Evolutionary conservation across 805 yeast species (phyloP).

Genomic region (Yarrowia sp.): DNA sequence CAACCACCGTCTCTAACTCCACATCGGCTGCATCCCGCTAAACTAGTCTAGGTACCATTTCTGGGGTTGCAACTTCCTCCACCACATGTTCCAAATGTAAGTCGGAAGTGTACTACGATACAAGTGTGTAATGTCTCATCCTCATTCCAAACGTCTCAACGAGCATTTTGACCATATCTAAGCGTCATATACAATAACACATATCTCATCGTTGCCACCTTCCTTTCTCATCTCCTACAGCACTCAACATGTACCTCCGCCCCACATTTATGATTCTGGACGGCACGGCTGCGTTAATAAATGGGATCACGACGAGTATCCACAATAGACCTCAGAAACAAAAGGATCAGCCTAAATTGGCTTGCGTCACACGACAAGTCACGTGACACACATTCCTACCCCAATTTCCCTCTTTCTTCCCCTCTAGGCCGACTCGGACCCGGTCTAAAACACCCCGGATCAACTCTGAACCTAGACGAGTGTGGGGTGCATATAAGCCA

Average conservation of each 20-base stretch:
- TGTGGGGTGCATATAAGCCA: slow-evolving; percentile 32
- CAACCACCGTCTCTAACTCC: too few relatives aligned
- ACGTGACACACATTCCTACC: too few relatives aligned
- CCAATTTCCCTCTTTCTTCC: background rate
- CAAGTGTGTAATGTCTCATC: too few relatives aligned
- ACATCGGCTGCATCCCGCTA: too few relatives aligned
- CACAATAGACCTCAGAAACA: background rate
- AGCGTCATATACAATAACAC: background rate
- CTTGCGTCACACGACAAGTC: background rate
- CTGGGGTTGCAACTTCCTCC: background rate
- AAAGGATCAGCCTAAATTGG: too few relatives aligned
- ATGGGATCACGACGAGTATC: background rate
- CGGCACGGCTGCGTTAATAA: slow-evolving; percentile 4
- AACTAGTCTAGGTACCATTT: background rate
- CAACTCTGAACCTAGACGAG: slow-evolving; percentile 14
- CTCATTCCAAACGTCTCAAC: too few relatives aligned
- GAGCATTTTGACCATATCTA: background rate
- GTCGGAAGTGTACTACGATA: too few relatives aligned
- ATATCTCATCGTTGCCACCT: too few relatives aligned
- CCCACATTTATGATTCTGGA: slow-evolving; percentile 9
- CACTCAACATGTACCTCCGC: background rate
- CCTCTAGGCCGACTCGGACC: slow-evolving; percentile 17
- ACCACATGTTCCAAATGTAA: background rate
- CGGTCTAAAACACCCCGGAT: slow-evolving; percentile 5
- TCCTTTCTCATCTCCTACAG: background rate